A percentile compares a stretch with the other conserved stretches of the same genome.
These are phyloP conservation scores for Ganoderma multipileum DNA, from an alignment of 1,284 basidiomycete species.

Conservation along the genomic window DNA sequence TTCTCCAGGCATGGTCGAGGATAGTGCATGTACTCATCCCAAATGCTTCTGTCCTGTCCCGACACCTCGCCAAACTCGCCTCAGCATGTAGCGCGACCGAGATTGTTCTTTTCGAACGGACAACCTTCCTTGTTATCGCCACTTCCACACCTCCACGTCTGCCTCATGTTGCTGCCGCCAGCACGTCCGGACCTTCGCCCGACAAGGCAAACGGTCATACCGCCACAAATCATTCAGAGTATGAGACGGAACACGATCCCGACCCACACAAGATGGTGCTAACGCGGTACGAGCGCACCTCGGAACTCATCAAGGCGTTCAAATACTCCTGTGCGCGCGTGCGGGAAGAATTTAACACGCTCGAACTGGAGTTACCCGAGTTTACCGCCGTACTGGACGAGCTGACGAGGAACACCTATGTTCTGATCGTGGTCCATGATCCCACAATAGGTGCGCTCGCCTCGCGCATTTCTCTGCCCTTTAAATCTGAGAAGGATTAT, in stretches of 20 bases:
- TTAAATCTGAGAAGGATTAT: background rate
- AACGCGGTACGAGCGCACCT: slow-evolving; percentile 94
- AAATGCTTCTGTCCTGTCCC: slow-evolving; percentile 88
- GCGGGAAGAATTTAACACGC: slow-evolving; percentile 80
- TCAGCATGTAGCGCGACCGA: slow-evolving; percentile 89
- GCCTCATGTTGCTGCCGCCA: slow-evolving; percentile 26
- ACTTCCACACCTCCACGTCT: slow-evolving; percentile 55
- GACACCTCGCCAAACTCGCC: slow-evolving; percentile 87
- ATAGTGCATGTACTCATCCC: slow-evolving; percentile 98
- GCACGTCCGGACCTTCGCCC: slow-evolving; percentile 38
- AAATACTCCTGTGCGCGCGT: slow-evolving; percentile 88
- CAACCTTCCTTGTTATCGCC: slow-evolving; percentile 97
- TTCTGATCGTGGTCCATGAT: slow-evolving; percentile 89
- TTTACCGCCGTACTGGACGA: slow-evolving; percentile 95
- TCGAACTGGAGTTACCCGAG: slow-evolving; percentile 83
- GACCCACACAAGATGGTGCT: slow-evolving; percentile 66
- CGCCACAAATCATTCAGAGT: slow-evolving; percentile 19
- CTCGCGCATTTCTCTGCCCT: slow-evolving; percentile 5
- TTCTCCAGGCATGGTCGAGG: slow-evolving; percentile 89
- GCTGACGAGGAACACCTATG: slow-evolving; percentile 94
- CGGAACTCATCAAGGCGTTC: slow-evolving; percentile 95
- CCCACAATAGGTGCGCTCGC: slow-evolving; percentile 77
- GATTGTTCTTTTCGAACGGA: slow-evolving; percentile 95
- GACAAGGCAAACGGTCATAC: slow-evolving; percentile 32
- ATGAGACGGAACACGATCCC: slow-evolving; percentile 34